phyloP scores from a whole-genome alignment of 225 moss, liverwort and hornwort species.

The Ulota crispa region DNA sequence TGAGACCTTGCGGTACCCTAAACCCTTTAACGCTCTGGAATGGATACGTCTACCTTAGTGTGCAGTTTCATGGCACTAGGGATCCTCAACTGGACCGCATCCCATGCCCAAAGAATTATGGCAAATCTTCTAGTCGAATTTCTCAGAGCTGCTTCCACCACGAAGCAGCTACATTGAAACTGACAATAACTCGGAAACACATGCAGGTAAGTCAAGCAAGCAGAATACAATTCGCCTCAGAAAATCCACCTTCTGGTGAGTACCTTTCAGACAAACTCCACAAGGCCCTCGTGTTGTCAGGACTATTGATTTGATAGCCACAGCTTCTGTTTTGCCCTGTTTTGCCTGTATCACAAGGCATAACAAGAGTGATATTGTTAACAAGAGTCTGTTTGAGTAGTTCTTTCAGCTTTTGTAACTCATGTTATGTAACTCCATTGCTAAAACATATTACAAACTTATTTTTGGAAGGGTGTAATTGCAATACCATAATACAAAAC shows the following conservation, averaged over 20 bases:
- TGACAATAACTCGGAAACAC: neutral
- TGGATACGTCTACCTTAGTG: too few species aligned
- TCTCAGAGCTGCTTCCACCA: neutral
- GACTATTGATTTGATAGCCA: neutral
- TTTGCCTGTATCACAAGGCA: neutral
- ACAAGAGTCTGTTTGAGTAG: neutral
- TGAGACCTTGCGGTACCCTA: too few species aligned
- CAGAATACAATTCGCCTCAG: neutral
- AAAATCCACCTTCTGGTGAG: neutral
- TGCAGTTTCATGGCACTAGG: neutral
- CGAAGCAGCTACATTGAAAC: neutral
- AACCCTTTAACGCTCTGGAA: too few species aligned
- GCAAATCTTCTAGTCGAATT: neutral
- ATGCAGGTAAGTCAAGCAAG: neutral
- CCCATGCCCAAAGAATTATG: neutral
- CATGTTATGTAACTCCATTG: neutral
- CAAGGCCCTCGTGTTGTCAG: neutral
- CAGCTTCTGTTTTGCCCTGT: too few species aligned
- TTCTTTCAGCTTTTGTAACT: neutral
- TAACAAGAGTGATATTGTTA: neutral
- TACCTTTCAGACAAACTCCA: neutral
- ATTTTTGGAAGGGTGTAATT: neutral
- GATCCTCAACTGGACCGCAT: neutral
- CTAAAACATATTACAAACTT: neutral
- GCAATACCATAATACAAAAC: neutral